Evolutionary conservation across 1,284 basidiomycete genomes (phyloP), one percentile per base, ranked within the genome.

Genomic region (Tylopilus sp.): DNA sequence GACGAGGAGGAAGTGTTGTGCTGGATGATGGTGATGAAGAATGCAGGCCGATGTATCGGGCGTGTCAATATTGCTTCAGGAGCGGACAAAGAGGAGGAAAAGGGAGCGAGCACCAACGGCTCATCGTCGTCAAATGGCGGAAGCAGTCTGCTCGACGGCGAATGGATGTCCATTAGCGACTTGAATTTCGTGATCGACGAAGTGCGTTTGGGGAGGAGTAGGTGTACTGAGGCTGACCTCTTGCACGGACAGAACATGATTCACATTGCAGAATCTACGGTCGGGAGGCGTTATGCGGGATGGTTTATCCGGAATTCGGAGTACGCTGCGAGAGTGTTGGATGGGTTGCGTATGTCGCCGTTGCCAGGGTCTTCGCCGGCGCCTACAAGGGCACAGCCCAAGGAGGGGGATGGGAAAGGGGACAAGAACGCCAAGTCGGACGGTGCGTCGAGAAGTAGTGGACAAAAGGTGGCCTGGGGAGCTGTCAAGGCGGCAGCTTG

Each of bases 261-360:
- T 8, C 92, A 96, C 63, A 93, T 98, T 60, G 88, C 92, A 15
- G 94, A 98, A 68, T 92, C 89, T 15, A 94, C 93, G 0, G 85
- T 96, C 12, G 93, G 94, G 19, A 74, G 95, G 43, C 84, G 92
- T 48, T 97, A 92, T 65, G 95, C 93, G 2, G 92, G 94, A 35
- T 97, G 92, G 91, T 97, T 97, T 74, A 93, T 97, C 71, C 86
- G 93, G 56, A 94, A 94, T 70, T 90, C 92, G 5, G 92, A 95
- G 69, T 82, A 92, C 59, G 85, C 92, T 11, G 88, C 91, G 64
- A 81, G 89, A 52, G 88, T 92, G 44, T 77, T 86, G 56, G 90
- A 93, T 60, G 83, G 84, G 48, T 74, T 94, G 57, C 82, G 82
- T 57, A 77, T 76, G 46, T 77, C 79, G 55, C 89, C 92, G 12